A percentile compares a stretch with the other conserved stretches of the same genome.
Conservation (phyloP, 208 protist species). For the Vickermania spadyakhi region DNA sequence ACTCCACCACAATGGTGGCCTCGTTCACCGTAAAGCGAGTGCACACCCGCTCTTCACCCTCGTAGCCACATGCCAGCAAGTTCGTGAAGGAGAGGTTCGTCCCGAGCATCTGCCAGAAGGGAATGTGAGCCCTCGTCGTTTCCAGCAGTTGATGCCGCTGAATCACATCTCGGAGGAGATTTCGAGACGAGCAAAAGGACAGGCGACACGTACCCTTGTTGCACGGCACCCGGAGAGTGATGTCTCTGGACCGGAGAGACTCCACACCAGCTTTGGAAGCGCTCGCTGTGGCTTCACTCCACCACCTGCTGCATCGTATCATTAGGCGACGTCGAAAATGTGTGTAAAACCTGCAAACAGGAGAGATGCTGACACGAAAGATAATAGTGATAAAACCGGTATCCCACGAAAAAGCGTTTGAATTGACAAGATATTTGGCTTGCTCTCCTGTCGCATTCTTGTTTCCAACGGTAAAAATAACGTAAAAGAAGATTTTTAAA, state of each 20-base stretch:
- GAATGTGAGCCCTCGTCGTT: slow-evolving; percentile 15
- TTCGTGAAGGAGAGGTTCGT: slow-evolving; percentile 63
- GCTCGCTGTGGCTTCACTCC: neutral
- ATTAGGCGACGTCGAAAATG: too few relatives aligned
- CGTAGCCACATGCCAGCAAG: slow-evolving; percentile 39
- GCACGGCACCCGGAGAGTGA: slow-evolving; percentile 41
- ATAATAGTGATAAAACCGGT: too few relatives aligned
- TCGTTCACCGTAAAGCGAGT: slow-evolving; percentile 37
- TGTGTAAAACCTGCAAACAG: too few relatives aligned
- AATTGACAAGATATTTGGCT: too few relatives aligned
- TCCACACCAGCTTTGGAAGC: slow-evolving; percentile 4
- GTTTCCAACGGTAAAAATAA: too few relatives aligned
- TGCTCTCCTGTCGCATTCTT: too few relatives aligned
- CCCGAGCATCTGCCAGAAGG: slow-evolving; percentile 46
- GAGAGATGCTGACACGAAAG: too few relatives aligned
- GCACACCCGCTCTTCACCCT: slow-evolving; percentile 69
- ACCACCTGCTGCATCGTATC: neutral
- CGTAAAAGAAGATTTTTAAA: too few relatives aligned
- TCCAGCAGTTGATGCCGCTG: slow-evolving; percentile 38
- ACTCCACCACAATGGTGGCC: slow-evolving; percentile 40
- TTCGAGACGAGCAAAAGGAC: slow-evolving; percentile 31
- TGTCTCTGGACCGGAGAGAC: slow-evolving; percentile 46
- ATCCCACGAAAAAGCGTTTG: too few relatives aligned
- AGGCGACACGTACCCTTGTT: slow-evolving; percentile 32
- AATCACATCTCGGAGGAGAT: slow-evolving; percentile 43